Evolutionary conservation across 192 early-diverging fungal species (phyloP), one percentile per base, ranked within the genome.

Genomic region (Umbelopsis vinacea): DNA sequence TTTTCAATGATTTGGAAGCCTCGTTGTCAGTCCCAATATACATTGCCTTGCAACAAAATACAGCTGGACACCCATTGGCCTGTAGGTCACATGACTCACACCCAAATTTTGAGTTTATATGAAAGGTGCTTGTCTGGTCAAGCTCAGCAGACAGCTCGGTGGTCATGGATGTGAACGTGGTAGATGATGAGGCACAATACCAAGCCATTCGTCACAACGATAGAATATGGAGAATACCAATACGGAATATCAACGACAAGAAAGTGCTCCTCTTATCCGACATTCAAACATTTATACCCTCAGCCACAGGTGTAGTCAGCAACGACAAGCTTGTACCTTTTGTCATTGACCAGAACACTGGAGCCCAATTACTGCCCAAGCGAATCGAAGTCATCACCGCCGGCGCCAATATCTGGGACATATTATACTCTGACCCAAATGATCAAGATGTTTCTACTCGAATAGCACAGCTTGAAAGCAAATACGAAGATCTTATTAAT

Each of bases 271-370:
- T 77, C 10, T 60, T 77, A 43, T 48, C 38, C 10, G 75, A 77
- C 54, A 46, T 77, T 47, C 75, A 77, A 52, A 46, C 75, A 5
- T 48, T 77, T 50, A 50, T 72, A 50, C 75, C 75, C 17, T 54
- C 43, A 11, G 75, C 70, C 11, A 77, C 71, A 48, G 75, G 70
- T 10, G 37, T 77, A 26, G 21, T 77, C 50, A 72, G 70, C 10
- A 66, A 55, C 54, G 46, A 60, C 9, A 72, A 72, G 24, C 29
- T 72, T 19, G 50, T 77, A 23, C 75, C 75, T 6, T 69, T 77
- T 46, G 71, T 66, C 24, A 52, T 66, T 24, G 71, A 72, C 55
- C 33, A 53, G 10, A 37, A 21, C 12, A 43, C 71, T 0, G 45
- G 21, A 19, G 50, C 40, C 4, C 55, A 72, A 66, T n/a, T 72